phyloP scores from a whole-genome alignment of 2,329 filamentous ascomycete species.

The Didymella segeticola region DNA sequence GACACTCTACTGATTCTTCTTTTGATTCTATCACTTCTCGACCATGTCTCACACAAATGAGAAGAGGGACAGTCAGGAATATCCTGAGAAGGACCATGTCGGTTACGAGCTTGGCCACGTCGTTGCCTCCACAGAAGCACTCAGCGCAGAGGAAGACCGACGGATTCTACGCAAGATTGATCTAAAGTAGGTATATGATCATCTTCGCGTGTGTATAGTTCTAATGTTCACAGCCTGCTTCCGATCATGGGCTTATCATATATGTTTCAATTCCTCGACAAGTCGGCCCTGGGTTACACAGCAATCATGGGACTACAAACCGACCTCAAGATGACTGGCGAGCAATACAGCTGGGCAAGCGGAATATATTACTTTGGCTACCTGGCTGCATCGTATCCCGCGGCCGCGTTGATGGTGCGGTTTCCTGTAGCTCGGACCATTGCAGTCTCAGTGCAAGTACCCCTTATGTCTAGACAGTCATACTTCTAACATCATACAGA shows the following conservation, averaged over 20 bases:
- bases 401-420: constrained; percentile 58
- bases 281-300: constrained; percentile 23
- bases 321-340: constrained; percentile 26
- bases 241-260: constrained; percentile 27
- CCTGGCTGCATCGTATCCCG: constrained; percentile 46
- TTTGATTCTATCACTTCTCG: not conserved
- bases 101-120: not conserved
- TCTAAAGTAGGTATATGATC: not conserved
- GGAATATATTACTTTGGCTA: constrained; percentile 38
- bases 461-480: constrained; percentile 6
- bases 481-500: constrained; percentile 30
- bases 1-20: not conserved
- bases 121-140: constrained; percentile 1
- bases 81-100: constrained; percentile 6
- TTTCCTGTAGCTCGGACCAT: constrained; percentile 59
- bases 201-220: not conserved
- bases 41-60: constrained; percentile 3
- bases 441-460: constrained; percentile 15
- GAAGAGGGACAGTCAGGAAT: not conserved
- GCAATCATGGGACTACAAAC: constrained; percentile 31
- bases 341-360: constrained; percentile 34
- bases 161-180: constrained; percentile 15
- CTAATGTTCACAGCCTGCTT: constrained; percentile 8
- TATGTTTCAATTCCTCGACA: constrained; percentile 29
- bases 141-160: constrained; percentile 6